Conservation (phyloP, 2,329 filamentous ascomycete genomes). For the Cercospora berteroae region DNA sequence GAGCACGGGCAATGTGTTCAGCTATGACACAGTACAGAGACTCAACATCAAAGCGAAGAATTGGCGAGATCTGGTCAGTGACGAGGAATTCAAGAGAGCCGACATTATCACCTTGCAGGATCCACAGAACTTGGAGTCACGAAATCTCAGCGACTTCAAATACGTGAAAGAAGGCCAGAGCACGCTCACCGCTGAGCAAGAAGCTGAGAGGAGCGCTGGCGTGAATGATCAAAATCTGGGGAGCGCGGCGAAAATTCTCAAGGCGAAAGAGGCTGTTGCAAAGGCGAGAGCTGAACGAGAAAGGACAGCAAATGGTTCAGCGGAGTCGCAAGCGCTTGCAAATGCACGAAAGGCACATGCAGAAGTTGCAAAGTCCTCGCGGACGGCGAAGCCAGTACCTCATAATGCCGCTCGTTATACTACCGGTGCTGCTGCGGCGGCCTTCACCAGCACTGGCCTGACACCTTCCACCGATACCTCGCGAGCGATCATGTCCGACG, state of each 20-base stretch:
- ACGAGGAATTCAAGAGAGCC: constrained; percentile 79
- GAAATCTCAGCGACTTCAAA: constrained; percentile 85
- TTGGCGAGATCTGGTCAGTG: constrained; percentile 87
- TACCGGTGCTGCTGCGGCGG: constrained; percentile 85
- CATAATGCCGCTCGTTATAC: constrained; percentile 90
- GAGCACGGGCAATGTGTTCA: constrained; percentile 89
- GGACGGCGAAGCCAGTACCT: constrained; percentile 48
- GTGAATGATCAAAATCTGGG: constrained; percentile 82
- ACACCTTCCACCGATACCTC: constrained; percentile 89
- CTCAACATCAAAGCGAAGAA: constrained; percentile 97
- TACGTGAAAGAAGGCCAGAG: constrained; percentile 76
- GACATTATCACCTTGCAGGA: constrained; percentile 97
- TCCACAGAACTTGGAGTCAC: constrained; percentile 79
- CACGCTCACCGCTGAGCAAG: constrained; percentile 67
- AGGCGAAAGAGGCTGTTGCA: constrained; percentile 90
- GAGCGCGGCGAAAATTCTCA: constrained; percentile 76
- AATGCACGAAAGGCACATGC: constrained; percentile 56
- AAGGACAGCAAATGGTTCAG: constrained; percentile 33
- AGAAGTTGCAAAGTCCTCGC: constrained; percentile 28
- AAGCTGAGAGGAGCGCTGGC: constrained; percentile 58
- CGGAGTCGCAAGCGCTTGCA: constrained; percentile 47
- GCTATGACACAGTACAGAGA: constrained; percentile 90
- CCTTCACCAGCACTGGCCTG: constrained; percentile 90
- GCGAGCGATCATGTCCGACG: constrained; percentile 80
- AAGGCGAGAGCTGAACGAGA: constrained; percentile 74